A percentile compares a stretch with the other conserved stretches of the same genome.
phyloP scores from a whole-genome alignment of 2,329 filamentous ascomycete species.

The Aureobasidium zeae region DNA sequence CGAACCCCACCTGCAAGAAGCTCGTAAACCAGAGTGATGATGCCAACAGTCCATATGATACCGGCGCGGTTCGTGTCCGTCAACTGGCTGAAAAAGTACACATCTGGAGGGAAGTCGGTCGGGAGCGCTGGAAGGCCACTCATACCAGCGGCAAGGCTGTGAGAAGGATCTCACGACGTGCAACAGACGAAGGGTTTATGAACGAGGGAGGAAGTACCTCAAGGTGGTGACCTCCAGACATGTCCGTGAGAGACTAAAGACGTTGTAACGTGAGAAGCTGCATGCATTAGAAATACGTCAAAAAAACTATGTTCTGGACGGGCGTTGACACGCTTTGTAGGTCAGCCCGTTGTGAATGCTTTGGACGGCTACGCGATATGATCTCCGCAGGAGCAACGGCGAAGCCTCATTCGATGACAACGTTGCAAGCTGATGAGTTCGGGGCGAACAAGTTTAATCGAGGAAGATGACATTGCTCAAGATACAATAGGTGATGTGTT shows the following conservation, averaged over 20 bases:
- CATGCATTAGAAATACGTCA: no score
- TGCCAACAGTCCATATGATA: conserved; percentile 1
- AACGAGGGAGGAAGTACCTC: no score
- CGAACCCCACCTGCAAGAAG: neutral
- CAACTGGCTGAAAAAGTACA: conserved; percentile 1
- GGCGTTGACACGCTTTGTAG: no score
- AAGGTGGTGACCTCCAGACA: no score
- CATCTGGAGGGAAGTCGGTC: conserved; percentile 1
- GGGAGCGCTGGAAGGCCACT: neutral
- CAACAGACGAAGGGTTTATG: neutral
- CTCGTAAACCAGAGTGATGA: conserved; percentile 5
- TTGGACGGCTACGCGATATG: neutral
- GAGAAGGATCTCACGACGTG: neutral
- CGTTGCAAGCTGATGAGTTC: conserved; percentile 6
- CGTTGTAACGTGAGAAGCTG: no score
- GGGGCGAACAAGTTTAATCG: no score
- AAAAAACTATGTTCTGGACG: neutral
- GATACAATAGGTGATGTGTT: no score
- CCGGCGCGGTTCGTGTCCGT: neutral
- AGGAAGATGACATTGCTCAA: no score
- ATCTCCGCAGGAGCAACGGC: neutral
- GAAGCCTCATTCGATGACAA: conserved; percentile 11
- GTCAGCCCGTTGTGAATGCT: neutral
- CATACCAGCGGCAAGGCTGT: neutral
- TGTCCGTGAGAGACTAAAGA: neutral